Base-by-base conservation (phyloP, 2,329 filamentous ascomycete genomes). In the Microcyclospora pomicola region DNA sequence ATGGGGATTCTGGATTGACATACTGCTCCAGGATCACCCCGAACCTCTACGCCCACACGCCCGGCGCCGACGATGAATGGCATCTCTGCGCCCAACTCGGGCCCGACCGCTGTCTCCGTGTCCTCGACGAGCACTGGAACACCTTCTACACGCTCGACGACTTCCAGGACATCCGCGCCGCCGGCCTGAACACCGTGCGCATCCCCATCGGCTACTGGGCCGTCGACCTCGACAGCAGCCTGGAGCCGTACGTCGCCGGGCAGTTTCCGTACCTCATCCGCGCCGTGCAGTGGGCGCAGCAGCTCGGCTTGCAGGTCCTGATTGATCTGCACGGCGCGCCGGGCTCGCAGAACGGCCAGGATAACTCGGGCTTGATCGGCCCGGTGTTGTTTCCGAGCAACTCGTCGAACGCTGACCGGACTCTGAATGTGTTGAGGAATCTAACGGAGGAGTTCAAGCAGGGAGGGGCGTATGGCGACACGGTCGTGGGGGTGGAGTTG, bases 141-240 rank as follows among this genome's bases (percentile, higher is more conserved):
- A 35, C 39, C 5, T 50, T 48, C 40, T 43, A 47, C 37, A 44
- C 42, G 6, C 48, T 39, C 2, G 40, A 46, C 35, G 49, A 51
- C 41, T 40, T 51, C 15, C 40, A 40, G 12, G 36, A 39, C 5
- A 52, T 52, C 31, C 44, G 45, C 19, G 16, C 19, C 4, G 49
- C 49, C 9, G 49, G 48, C n/a, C 34, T 42, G 6, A 39, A 44
- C 37, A 36, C 44, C 14, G 40, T 50, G 15, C 49, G 50, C 9
- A 50, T 53, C 10, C 50, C 49, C 3, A 28, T 52, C 13, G 50
- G 49, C 5, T 51, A 51, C 36, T 52, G 50, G 48, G 48, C 49
- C 5, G 44, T 51, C 9, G 46, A 50, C 27, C 28, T 49, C 6
- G 31, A 41, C n/a, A 24, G 19, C 7, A 38, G 40, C 24, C 37